phyloP scores from a whole-genome alignment of 169 alveolate species.

The Neospora caninum region DNA sequence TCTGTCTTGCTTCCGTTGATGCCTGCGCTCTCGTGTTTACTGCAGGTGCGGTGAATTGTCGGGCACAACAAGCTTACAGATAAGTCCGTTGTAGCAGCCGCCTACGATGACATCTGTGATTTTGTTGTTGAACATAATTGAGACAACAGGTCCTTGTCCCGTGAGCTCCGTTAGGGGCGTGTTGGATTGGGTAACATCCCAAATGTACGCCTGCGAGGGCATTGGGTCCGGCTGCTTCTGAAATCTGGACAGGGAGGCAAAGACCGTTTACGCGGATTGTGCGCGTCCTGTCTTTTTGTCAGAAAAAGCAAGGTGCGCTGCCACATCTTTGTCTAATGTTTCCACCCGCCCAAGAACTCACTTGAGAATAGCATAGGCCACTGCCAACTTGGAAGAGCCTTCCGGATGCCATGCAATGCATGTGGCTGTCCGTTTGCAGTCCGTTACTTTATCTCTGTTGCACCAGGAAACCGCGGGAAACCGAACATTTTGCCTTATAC shows the following conservation, averaged over 20 bases:
- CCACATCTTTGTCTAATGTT: no score
- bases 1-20: no score
- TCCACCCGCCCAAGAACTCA: neutral
- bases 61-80: conserved; percentile 51
- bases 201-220: conserved; percentile 87
- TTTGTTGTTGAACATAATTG: conserved; percentile 87
- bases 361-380: conserved; percentile 84
- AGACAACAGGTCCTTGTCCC: conserved; percentile 76
- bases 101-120: conserved; percentile 87
- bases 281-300: no score
- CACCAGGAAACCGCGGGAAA: no score
- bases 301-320: no score
- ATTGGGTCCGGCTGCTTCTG: conserved; percentile 91
- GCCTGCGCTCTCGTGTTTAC: no score
- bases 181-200: conserved; percentile 91
- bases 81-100: conserved; percentile 92
- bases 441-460: conserved; percentile 79
- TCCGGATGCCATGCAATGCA: conserved; percentile 93
- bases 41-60: no score
- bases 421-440: conserved; percentile 83
- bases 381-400: conserved; percentile 86
- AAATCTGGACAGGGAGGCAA: conserved; percentile 71
- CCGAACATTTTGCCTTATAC: no score
- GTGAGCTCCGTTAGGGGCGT: conserved; percentile 76
- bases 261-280: neutral